Percentiles rank a stretch among this genome's conserved stretches.
Evolutionary conservation across 2,329 filamentous ascomycete species (phyloP).

Genomic region (Penicillium sp.): DNA sequence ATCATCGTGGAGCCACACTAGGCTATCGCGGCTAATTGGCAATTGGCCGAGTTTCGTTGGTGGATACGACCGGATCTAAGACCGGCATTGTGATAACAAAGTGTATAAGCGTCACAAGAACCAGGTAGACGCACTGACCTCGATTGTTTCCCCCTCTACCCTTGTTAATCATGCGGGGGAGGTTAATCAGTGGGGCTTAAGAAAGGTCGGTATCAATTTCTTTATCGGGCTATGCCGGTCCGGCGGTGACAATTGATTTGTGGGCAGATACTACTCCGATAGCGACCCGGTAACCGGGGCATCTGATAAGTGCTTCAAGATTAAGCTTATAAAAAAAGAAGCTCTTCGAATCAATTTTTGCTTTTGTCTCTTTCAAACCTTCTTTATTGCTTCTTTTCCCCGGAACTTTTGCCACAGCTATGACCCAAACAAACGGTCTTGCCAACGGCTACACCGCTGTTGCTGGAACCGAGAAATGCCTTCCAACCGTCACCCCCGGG

Average conservation of each 20-base stretch:
- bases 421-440: neutral
- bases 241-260: neutral
- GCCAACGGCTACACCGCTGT: neutral
- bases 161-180: conserved; percentile 3
- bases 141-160: neutral
- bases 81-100: conserved; percentile 1
- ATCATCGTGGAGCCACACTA: conserved; percentile 1
- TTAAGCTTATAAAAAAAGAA: neutral
- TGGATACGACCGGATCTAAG: conserved; percentile 3
- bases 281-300: neutral
- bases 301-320: conserved; percentile 1
- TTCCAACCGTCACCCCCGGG: conserved; percentile 11
- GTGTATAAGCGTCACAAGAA: neutral
- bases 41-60: conserved; percentile 3
- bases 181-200: neutral
- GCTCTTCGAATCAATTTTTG: neutral
- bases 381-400: neutral
- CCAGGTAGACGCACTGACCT: neutral
- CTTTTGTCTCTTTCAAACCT: neutral
- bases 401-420: neutral
- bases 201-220: neutral
- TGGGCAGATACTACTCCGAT: neutral
- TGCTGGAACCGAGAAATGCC: conserved; percentile 3
- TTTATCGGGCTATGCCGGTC: conserved; percentile 1
- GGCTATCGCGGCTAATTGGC: conserved; percentile 1